Evolutionary conservation across 1,284 basidiomycete species (phyloP).

Genomic region (Puccinia polysora): DNA sequence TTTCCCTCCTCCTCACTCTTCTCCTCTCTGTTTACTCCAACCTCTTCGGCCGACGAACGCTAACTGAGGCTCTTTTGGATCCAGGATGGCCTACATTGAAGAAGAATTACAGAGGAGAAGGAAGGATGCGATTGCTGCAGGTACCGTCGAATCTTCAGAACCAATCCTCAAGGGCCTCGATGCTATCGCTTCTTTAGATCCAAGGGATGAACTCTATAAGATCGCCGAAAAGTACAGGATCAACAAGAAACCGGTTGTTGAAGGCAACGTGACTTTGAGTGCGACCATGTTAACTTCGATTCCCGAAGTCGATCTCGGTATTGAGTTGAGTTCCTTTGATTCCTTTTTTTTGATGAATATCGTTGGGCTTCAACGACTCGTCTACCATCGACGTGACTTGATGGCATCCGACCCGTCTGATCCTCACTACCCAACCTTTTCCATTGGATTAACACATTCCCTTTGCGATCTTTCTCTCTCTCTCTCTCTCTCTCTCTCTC

Average conservation of each 20-base stretch:
- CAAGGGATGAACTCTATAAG: conserved; percentile 74
- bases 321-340: conserved; percentile 68
- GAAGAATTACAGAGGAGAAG: conserved; percentile 78
- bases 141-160: conserved; percentile 55
- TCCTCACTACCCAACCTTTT: no score
- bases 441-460: no score
- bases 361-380: no score
- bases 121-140: conserved; percentile 55
- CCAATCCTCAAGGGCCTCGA: conserved; percentile 50
- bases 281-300: conserved; percentile 88
- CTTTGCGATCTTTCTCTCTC: conserved; percentile 50
- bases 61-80: no score
- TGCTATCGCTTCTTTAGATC: conserved; percentile 57
- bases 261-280: conserved; percentile 86
- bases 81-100: conserved; percentile 98
- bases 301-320: conserved; percentile 92
- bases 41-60: no score
- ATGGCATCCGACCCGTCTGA: no score
- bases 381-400: no score
- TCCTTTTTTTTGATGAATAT: no score
- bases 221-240: conserved; percentile 65
- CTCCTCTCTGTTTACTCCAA: not conserved
- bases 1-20: no score
- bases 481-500: conserved; percentile 24
- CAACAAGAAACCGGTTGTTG: conserved; percentile 57